Percentiles rank a stretch among this genome's conserved stretches.
These are phyloP conservation scores for Rhodosporidiobolus sp. DNA, from an alignment of 768 basidiomycete genomes.

Conservation along the genomic window DNA sequence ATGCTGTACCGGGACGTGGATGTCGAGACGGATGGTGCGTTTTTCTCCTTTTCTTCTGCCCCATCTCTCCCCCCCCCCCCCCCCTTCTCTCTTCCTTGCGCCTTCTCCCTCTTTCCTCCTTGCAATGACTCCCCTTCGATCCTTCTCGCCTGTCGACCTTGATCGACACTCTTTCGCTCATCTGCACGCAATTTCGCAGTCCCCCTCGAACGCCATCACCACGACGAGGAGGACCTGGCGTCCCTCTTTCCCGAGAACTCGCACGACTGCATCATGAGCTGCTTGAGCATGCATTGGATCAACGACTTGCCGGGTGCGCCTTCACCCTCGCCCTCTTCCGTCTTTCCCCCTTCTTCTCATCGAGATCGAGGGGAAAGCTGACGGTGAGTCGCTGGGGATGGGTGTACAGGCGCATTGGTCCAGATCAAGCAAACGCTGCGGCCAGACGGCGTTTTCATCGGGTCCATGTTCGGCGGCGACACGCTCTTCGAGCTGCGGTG, in stretches of 20 bases:
- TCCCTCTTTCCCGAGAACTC: constrained; percentile 64
- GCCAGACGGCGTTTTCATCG: constrained; percentile 91
- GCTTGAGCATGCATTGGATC: constrained; percentile 90
- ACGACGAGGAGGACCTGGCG: constrained; percentile 79
- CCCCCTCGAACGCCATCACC: constrained; percentile 68
- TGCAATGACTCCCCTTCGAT: not conserved
- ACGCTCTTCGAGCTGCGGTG: constrained; percentile 89
- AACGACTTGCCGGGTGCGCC: constrained; percentile 89
- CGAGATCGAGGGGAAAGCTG: not conserved
- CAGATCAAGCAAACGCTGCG: constrained; percentile 80
- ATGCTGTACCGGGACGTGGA: constrained; percentile 73
- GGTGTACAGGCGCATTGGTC: constrained; percentile 64
- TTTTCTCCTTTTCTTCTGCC: not conserved
- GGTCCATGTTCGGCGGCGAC: constrained; percentile 91
- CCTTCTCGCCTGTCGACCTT: not conserved
- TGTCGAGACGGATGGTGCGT: constrained; percentile 71
- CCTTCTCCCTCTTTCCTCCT: not conserved
- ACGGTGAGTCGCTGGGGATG: not conserved
- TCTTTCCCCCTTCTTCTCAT: not conserved
- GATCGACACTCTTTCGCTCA: too few species aligned
- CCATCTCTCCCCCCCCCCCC: too few species aligned
- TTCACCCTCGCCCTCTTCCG: not conserved
- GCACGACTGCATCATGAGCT: constrained; percentile 88
- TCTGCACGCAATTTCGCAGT: constrained; percentile 54
- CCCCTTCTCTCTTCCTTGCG: not conserved